Percentiles rank a stretch among this genome's conserved stretches.
phyloP scores from a whole-genome alignment of 441 rosid species.

The Adansonia madagascariensis region DNA sequence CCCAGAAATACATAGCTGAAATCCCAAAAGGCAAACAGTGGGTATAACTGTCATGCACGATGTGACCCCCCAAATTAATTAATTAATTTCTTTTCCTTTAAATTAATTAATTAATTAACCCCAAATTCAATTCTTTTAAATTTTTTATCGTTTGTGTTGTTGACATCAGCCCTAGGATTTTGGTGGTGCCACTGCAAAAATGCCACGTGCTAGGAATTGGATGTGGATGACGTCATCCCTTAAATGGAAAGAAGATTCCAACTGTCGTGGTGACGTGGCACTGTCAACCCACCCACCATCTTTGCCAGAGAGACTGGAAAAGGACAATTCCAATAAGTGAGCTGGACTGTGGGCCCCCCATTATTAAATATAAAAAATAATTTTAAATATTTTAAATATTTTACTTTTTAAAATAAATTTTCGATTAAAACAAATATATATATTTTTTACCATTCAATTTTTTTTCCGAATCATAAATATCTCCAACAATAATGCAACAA shows the following conservation, averaged over 20 bases:
- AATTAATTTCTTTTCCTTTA: not conserved
- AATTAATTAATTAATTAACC: no score
- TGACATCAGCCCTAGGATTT: constrained; percentile 22
- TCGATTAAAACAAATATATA: no score
- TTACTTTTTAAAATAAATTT: no score
- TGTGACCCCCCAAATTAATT: constrained; percentile 24
- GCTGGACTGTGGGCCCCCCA: constrained; percentile 23
- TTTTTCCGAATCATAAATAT: no score
- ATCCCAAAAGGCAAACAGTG: not conserved
- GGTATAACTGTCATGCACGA: constrained; percentile 31
- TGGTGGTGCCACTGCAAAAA: not conserved
- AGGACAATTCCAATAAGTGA: constrained; percentile 32
- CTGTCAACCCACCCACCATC: constrained; percentile 41
- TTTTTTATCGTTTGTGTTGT: not conserved
- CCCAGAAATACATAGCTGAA: not conserved
- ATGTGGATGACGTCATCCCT: constrained; percentile 14
- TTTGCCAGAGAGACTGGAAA: constrained; percentile 33
- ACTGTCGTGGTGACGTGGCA: constrained; percentile 29
- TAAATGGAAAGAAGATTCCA: constrained; percentile 28
- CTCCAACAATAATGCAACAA: no score
- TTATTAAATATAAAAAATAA: no score
- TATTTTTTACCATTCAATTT: not conserved
- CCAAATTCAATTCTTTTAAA: not conserved
- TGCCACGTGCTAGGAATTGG: constrained; percentile 12
- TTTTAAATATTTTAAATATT: no score